Evolutionary conservation across 768 basidiomycete genomes (phyloP), one percentile per base, ranked within the genome.

Genomic region (Royoungia palumana): DNA sequence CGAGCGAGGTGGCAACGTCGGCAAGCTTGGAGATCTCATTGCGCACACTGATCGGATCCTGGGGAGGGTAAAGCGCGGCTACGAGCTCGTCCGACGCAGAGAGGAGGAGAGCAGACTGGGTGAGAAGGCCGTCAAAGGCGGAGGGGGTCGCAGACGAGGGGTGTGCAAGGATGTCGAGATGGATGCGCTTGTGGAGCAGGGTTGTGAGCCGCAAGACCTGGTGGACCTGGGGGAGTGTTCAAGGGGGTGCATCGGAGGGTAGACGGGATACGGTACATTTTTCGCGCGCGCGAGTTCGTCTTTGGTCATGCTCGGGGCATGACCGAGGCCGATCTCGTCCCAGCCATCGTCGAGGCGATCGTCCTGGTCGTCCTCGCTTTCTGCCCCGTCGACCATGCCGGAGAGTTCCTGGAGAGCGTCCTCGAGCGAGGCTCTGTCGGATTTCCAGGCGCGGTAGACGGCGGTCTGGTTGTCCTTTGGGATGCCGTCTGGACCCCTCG

Each of bases 21-120:
- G 68, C 58, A 38, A 81, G 72, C 0, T 70, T 51, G 5, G 59
- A 50, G 24, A 81, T 53, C 45, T 78, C 73, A 11, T 63, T 55
- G 10, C 57, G 54, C 43, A 87, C 65, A 28, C 72, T 64, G 1
- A 58, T 57, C 0, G 63, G 59, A 48, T 82, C 73, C 58, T 89
- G 87, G 5, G 85, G 84, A 0, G 77, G 53, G 60, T 89, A 86
- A 35, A 87, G 67, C 3, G 81, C 68, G n/a, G 83, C 74, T 19
- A 84, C 75, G 45, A 89, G 69, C 35, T 90, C 84, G 60, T 90
- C 88, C 5, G 78, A 73, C 4, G 77, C 72, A 41, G 74, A 62
- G 16, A 84, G 71, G 19, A 87, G 71, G 7, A 65, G 58, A 25
- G 76, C 70, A 3, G 86, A 89, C 9, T 69, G 69, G 3, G 60